Evolutionary conservation across 164 flowering plant genomes (phyloP).

Genomic region (Taxillus chinensis): DNA sequence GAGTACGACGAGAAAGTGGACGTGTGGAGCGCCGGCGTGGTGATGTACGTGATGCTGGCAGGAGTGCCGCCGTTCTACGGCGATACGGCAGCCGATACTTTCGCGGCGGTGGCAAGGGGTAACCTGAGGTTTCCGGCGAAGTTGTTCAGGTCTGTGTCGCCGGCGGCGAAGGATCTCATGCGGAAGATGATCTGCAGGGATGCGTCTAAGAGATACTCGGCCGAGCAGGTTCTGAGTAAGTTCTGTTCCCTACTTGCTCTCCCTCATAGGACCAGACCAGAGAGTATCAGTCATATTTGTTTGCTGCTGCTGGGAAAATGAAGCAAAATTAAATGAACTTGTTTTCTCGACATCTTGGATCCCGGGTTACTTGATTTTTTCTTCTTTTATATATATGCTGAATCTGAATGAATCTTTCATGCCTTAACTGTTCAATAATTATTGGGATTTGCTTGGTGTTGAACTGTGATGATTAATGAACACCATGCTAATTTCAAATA

Average conservation of each 20-base stretch:
- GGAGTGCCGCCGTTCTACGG: constrained; percentile 77
- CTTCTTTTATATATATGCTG: too few species aligned
- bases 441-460: too few species aligned
- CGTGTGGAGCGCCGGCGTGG: constrained; percentile 79
- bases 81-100: constrained; percentile 51
- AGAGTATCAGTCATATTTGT: neutral
- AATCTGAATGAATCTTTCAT: too few species aligned
- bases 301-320: constrained; percentile 1
- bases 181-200: constrained; percentile 59
- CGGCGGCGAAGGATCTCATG: constrained; percentile 52
- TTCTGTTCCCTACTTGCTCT: neutral
- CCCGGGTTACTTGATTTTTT: neutral
- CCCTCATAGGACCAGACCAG: neutral
- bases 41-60: constrained; percentile 64
- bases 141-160: constrained; percentile 40
- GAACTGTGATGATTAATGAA: neutral
- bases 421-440: too few species aligned
- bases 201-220: constrained; percentile 39
- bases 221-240: constrained; percentile 57
- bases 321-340: neutral
- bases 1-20: constrained; percentile 71
- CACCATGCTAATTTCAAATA: neutral
- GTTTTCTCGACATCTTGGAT: too few species aligned
- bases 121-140: constrained; percentile 60
- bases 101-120: constrained; percentile 52